Evolutionary conservation across 1,139 yeast genomes (phyloP).

Genomic region (Taphrina confusa): DNA sequence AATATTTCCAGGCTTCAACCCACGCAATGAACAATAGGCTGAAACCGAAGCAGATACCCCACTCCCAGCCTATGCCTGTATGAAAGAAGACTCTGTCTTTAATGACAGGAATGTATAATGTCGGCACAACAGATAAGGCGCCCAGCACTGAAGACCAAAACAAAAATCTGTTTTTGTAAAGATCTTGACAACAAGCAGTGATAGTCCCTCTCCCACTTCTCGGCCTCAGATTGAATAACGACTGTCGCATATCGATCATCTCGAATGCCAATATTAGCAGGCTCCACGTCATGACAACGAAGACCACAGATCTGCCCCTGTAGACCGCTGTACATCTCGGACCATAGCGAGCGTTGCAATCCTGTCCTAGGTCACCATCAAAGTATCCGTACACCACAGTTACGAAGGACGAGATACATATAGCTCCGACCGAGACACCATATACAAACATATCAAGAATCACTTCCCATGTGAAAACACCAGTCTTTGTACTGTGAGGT

Average conservation of each 20-base stretch:
- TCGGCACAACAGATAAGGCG: constrained; percentile 72
- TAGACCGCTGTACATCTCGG: constrained; percentile 65
- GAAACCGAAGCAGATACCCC: constrained; percentile 76
- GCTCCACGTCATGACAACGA: constrained; percentile 89
- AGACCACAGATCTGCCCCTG: constrained; percentile 76
- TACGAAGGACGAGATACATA: constrained; percentile 69
- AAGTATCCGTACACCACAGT: constrained; percentile 66
- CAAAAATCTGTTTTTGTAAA: constrained; percentile 61
- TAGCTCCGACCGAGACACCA: constrained; percentile 71
- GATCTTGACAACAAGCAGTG: constrained; percentile 8
- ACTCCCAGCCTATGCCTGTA: constrained; percentile 71
- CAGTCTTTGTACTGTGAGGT: constrained; percentile 59
- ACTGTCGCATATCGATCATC: constrained; percentile 69
- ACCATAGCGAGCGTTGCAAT: constrained; percentile 58
- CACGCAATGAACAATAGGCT: constrained; percentile 46
- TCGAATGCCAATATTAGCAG: constrained; percentile 88
- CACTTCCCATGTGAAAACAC: constrained; percentile 70
- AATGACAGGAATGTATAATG: constrained; percentile 83
- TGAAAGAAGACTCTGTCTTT: constrained; percentile 77
- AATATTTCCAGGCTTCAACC: constrained; percentile 40
- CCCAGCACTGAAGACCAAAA: constrained; percentile 83
- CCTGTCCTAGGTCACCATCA: constrained; percentile 63
- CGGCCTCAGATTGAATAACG: constrained; percentile 43
- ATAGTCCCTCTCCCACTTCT: constrained; percentile 16
- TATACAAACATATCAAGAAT: constrained; percentile 72